Percentiles rank a stretch among this genome's conserved stretches.
Evolutionary conservation across 352 stramenopile species (phyloP).

Genomic region (Thraustotheca clavata): DNA sequence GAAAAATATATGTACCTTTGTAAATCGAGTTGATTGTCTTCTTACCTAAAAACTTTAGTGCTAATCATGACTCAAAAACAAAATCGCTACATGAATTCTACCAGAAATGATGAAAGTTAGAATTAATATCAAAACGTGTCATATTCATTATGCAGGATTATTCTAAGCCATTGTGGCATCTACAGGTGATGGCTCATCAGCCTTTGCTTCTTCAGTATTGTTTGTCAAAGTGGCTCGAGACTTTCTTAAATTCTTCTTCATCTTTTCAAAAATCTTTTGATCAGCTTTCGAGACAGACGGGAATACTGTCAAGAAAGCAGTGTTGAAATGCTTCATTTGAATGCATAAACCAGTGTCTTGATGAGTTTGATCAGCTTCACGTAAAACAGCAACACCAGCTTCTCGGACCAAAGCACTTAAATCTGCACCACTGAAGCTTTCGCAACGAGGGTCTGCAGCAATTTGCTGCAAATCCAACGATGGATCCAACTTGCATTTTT

Average conservation of each 20-base stretch:
- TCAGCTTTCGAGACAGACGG: slow-evolving; percentile 75
- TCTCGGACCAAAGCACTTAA: slow-evolving; percentile 95
- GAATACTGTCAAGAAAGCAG: slow-evolving; percentile 74
- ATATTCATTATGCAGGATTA: too few species aligned
- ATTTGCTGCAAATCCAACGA: slow-evolving; percentile 87
- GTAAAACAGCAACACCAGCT: slow-evolving; percentile 92
- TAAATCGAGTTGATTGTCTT: too few species aligned
- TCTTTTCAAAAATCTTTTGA: slow-evolving; percentile 81
- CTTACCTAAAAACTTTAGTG: too few species aligned
- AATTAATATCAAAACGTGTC: too few species aligned
- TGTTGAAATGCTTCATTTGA: slow-evolving; percentile 53
- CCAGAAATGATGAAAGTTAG: too few species aligned
- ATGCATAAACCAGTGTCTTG: slow-evolving; percentile 37
- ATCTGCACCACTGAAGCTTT: slow-evolving; percentile 97
- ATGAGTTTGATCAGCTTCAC: slow-evolving; percentile 45
- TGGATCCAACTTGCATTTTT: slow-evolving; percentile 50
- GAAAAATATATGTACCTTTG: too few species aligned
- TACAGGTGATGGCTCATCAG: neutral
- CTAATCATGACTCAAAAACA: too few species aligned
- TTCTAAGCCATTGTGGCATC: neutral
- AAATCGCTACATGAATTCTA: too few species aligned
- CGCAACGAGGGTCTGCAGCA: slow-evolving; percentile 78
- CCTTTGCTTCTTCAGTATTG: neutral
- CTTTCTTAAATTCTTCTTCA: slow-evolving; percentile 83
- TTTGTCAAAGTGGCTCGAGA: slow-evolving; percentile 32